These are phyloP conservation scores for Trifolium dubium DNA, from an alignment of 306 rosid species.

Conservation along the genomic window DNA sequence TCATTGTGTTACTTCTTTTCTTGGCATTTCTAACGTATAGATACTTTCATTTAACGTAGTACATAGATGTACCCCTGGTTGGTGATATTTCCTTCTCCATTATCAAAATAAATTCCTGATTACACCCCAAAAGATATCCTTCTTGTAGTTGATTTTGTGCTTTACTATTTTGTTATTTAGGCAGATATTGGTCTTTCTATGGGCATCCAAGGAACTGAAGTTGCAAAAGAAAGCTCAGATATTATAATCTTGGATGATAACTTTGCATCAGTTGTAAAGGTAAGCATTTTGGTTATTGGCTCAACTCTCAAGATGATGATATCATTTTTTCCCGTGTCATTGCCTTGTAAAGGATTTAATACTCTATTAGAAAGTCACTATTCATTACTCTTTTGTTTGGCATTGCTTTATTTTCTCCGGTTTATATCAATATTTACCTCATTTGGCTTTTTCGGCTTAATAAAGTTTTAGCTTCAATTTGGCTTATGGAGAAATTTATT, in stretches of 20 bases:
- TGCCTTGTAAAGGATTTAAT: constrained; percentile 4
- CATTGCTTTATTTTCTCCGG: constrained; percentile 15
- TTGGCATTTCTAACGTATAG: constrained; percentile 17
- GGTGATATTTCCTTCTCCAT: constrained; percentile 26
- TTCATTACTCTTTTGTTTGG: constrained; percentile 17
- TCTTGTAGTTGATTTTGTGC: constrained; percentile 46
- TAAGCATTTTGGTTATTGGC: constrained; percentile 33
- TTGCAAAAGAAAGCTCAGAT: constrained; percentile 99
- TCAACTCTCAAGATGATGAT: constrained; percentile 30
- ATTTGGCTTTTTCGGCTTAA: constrained; percentile 10
- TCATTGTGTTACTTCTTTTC: constrained; percentile 18
- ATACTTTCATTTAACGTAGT: constrained; percentile 26
- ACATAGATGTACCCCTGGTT: constrained; percentile 28
- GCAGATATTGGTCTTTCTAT: constrained; percentile 99
- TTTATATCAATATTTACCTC: constrained; percentile 17
- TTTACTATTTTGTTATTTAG: constrained; percentile 66
- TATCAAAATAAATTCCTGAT: constrained; percentile 19
- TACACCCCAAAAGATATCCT: constrained; percentile 1
- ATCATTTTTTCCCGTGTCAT: not conserved
- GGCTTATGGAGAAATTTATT: constrained; percentile 35
- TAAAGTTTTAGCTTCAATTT: constrained; percentile 28
- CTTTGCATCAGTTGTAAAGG: constrained; percentile 98
- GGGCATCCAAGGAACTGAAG: constrained; percentile 99
- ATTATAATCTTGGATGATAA: constrained; percentile 92
- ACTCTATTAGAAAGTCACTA: constrained; percentile 12